Conservation (phyloP, 2,329 filamentous ascomycete species). For the Pseudogymnoascus destructans region DNA sequence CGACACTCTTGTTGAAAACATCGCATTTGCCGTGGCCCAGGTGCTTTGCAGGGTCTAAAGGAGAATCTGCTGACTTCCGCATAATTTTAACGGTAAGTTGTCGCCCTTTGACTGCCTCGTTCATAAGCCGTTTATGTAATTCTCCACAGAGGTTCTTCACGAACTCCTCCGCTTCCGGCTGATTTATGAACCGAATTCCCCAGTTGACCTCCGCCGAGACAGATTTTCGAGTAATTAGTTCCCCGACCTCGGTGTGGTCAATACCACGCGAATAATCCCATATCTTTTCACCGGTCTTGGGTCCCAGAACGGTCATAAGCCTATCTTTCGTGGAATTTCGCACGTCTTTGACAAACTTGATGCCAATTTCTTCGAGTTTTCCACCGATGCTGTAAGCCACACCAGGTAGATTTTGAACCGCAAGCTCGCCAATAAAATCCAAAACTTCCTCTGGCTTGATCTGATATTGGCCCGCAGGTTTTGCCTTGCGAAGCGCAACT, state of each 20-base stretch:
- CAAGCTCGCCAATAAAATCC: slow-evolving; percentile 62
- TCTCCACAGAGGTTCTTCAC: slow-evolving; percentile 74
- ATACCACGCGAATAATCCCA: slow-evolving; percentile 86
- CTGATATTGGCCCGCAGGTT: slow-evolving; percentile 86
- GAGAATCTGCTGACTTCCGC: slow-evolving; percentile 73
- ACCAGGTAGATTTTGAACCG: slow-evolving; percentile 72
- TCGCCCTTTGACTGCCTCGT: slow-evolving; percentile 74
- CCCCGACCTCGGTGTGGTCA: slow-evolving; percentile 72
- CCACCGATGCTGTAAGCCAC: slow-evolving; percentile 83
- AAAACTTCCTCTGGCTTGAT: slow-evolving; percentile 70
- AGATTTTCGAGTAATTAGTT: slow-evolving; percentile 76
- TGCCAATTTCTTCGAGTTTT: slow-evolving; percentile 76
- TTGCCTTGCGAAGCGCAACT: slow-evolving; percentile 78
- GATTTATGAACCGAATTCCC: slow-evolving; percentile 89
- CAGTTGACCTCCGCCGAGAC: slow-evolving; percentile 96
- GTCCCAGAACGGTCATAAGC: slow-evolving; percentile 60
- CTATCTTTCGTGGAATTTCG: slow-evolving; percentile 64
- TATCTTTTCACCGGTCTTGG: slow-evolving; percentile 83
- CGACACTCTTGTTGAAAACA: slow-evolving; percentile 75
- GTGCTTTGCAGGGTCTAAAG: slow-evolving; percentile 83
- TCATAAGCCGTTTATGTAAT: slow-evolving; percentile 63
- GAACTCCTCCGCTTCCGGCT: slow-evolving; percentile 89
- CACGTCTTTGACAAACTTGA: slow-evolving; percentile 73
- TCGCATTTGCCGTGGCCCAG: slow-evolving; percentile 93
- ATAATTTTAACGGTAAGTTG: slow-evolving; percentile 93